phyloP scores from a whole-genome alignment of 148 eudicot genomes.

The Rhododendron henanense region DNA sequence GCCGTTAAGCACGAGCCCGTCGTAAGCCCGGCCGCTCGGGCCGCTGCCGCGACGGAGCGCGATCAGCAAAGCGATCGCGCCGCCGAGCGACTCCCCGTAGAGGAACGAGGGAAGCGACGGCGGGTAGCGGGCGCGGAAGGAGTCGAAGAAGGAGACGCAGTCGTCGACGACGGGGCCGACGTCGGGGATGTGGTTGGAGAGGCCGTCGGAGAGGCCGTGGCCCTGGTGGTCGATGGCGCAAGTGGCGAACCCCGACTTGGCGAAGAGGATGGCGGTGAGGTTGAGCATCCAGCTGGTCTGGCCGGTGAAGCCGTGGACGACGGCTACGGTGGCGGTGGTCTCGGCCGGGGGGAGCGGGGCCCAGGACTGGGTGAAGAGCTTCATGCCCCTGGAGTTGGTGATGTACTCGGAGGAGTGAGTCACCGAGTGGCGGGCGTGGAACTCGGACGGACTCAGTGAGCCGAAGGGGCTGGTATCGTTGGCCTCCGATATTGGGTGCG shows the following conservation, averaged over 20 bases:
- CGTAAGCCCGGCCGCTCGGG: conserved; percentile 30
- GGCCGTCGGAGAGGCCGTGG: conserved; percentile 91
- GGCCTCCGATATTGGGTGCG: conserved; percentile 76
- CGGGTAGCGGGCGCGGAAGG: conserved; percentile 49
- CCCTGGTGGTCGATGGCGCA: conserved; percentile 94
- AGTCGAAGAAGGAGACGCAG: conserved; percentile 60
- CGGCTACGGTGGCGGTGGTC: conserved; percentile 39
- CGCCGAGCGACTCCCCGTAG: conserved; percentile 89
- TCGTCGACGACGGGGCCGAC: conserved; percentile 77
- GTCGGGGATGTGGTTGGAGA: conserved; percentile 69
- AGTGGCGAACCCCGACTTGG: conserved; percentile 69
- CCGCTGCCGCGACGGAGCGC: conserved; percentile 33
- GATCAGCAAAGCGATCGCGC: conserved; percentile 75
- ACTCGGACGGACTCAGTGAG: conserved; percentile 48
- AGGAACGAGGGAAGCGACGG: conserved; percentile 52
- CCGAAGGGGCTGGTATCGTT: conserved; percentile 74
- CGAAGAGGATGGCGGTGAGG: conserved; percentile 64
- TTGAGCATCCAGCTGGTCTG: conserved; percentile 86
- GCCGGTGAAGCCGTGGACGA: conserved; percentile 94
- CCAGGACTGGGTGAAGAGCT: conserved; percentile 92
- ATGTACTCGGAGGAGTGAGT: conserved; percentile 67
- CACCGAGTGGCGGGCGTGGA: conserved; percentile 74
- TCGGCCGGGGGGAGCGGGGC: conserved; percentile 38
- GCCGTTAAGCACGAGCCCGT: conserved; percentile 80
- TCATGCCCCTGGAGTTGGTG: conserved; percentile 63